A percentile compares a stretch with the other conserved stretches of the same genome.
These are phyloP conservation scores for Thelonectria olida DNA, from an alignment of 2,329 filamentous ascomycete genomes.

Conservation along the genomic window DNA sequence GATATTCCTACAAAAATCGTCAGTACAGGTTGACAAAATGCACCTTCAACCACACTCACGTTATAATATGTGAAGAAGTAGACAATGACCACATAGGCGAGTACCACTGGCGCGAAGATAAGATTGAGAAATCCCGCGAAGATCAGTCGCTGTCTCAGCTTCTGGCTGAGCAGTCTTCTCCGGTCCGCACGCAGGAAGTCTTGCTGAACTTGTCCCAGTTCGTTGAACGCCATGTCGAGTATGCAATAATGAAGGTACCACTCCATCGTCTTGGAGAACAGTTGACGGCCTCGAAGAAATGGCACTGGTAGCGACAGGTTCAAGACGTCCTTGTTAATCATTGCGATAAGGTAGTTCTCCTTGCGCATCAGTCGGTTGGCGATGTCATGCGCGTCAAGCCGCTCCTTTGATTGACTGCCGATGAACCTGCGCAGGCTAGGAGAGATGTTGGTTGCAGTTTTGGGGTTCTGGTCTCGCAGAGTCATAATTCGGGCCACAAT, in stretches of 20 bases:
- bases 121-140: slow-evolving; percentile 89
- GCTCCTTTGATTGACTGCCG: slow-evolving; percentile 88
- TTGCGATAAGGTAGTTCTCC: slow-evolving; percentile 95
- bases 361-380: slow-evolving; percentile 96
- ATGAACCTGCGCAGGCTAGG: slow-evolving; percentile 65
- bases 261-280: slow-evolving; percentile 89
- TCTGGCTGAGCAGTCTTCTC: slow-evolving; percentile 79
- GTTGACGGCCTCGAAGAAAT: slow-evolving; percentile 78
- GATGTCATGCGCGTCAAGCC: slow-evolving; percentile 95
- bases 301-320: slow-evolving; percentile 88
- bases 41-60: slow-evolving; percentile 55
- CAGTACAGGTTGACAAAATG: background rate
- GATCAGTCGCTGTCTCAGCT: slow-evolving; percentile 78
- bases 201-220: slow-evolving; percentile 85
- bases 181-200: slow-evolving; percentile 87
- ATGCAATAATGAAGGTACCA: slow-evolving; percentile 93
- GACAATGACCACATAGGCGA: slow-evolving; percentile 85
- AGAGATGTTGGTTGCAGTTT: slow-evolving; percentile 70
- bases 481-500: slow-evolving; percentile 87
- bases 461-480: slow-evolving; percentile 85
- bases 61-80: slow-evolving; percentile 98
- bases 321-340: slow-evolving; percentile 96
- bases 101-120: slow-evolving; percentile 84
- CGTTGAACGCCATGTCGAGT: slow-evolving; percentile 93
- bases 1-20: slow-evolving; percentile 75